Conservation (phyloP, 805 yeast genomes). For the Lipomyces starkeyi region DNA sequence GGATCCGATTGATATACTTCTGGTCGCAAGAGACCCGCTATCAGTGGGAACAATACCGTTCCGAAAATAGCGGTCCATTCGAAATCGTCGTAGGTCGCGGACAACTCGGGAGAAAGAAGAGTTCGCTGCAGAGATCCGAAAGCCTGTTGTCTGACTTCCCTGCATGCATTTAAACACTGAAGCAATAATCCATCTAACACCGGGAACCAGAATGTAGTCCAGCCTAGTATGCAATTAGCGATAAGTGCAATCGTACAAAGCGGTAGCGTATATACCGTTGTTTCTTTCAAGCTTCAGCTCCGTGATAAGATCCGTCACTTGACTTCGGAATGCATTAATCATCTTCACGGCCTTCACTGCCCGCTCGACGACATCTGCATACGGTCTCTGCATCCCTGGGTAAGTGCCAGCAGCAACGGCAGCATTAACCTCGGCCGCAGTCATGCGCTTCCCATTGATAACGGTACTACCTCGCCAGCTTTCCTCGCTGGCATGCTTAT, state of each 20-base stretch:
- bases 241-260: neutral
- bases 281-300: constrained; percentile 37
- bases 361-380: constrained; percentile 59
- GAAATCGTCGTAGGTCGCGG: constrained; percentile 31
- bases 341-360: constrained; percentile 51
- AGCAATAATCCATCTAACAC: constrained; percentile 82
- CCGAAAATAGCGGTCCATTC: constrained; percentile 60
- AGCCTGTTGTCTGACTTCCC: constrained; percentile 73
- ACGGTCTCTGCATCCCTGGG: constrained; percentile 40
- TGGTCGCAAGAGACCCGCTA: constrained; percentile 68
- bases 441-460: constrained; percentile 30
- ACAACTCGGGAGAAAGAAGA: constrained; percentile 51
- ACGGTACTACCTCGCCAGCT: constrained; percentile 15
- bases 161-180: constrained; percentile 87
- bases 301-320: constrained; percentile 44
- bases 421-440: constrained; percentile 38
- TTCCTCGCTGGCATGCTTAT: constrained; percentile 14
- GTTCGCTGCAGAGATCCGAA: constrained; percentile 62
- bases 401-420: constrained; percentile 38
- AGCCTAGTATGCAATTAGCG: constrained; percentile 15
- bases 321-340: constrained; percentile 46
- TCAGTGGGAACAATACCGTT: constrained; percentile 74
- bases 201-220: constrained; percentile 55
- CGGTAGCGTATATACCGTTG: constrained; percentile 43
- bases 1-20: constrained; percentile 67